Evolutionary conservation across 805 yeast species (phyloP).

Genomic region (Lipomyces orientalis): DNA sequence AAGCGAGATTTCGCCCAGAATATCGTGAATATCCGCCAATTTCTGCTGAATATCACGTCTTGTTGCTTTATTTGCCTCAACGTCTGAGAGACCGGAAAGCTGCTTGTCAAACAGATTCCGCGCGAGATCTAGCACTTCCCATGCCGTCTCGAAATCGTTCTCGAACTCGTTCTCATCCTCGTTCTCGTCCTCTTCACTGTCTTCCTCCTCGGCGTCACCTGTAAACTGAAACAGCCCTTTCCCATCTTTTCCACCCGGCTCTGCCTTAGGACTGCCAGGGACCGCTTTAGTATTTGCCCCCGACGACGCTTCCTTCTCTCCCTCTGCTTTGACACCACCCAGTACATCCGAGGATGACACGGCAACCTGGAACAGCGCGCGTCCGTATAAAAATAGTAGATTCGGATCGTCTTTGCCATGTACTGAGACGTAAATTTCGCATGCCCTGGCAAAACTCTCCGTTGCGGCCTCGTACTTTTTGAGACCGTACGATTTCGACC

Average conservation of each 20-base stretch:
- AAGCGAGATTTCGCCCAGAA: conserved; percentile 86
- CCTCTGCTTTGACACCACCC: conserved; percentile 54
- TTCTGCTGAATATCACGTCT: conserved; percentile 53
- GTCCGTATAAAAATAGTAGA: conserved; percentile 75
- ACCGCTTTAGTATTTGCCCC: conserved; percentile 35
- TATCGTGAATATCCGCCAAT: conserved; percentile 74
- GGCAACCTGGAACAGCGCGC: conserved; percentile 77
- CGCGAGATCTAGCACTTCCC: conserved; percentile 82
- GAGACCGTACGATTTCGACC: conserved; percentile 66
- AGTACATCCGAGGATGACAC: conserved; percentile 75
- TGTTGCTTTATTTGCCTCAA: conserved; percentile 39
- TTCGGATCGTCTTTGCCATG: conserved; percentile 75
- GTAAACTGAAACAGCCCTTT: conserved; percentile 34
- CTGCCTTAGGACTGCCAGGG: conserved; percentile 42
- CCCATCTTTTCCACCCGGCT: conserved; percentile 35
- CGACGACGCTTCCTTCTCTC: conserved; percentile 29
- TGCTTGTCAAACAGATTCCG: conserved; percentile 65
- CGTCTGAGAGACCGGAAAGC: conserved; percentile 43
- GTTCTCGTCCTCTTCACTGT: conserved; percentile 43
- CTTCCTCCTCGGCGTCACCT: conserved; percentile 41
- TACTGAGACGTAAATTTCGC: conserved; percentile 58
- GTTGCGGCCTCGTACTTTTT: conserved; percentile 73
- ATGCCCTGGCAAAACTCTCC: conserved; percentile 73
- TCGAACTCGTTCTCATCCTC: conserved; percentile 46
- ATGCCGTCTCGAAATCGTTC: conserved; percentile 82